Conservation (phyloP, 768 basidiomycete species). For the Tricholoma hemisulphureum region DNA sequence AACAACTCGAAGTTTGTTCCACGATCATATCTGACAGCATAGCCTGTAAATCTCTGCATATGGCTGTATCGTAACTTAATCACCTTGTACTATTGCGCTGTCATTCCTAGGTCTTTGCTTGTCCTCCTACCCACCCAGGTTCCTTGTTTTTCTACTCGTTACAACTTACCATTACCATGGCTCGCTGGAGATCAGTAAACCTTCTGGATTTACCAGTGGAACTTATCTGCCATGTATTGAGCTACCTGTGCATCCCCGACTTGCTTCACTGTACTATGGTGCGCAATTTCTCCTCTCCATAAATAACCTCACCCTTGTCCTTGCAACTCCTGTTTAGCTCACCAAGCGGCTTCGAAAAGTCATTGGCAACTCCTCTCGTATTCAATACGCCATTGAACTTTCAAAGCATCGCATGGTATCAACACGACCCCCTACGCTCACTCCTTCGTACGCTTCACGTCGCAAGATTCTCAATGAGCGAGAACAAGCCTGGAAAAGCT, state of each 20-base stretch:
- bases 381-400: conserved; percentile 52
- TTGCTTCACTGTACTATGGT: conserved; percentile 35
- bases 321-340: conserved; percentile 34
- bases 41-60: background rate
- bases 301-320: conserved; percentile 3
- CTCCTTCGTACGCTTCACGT: conserved; percentile 38
- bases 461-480: conserved; percentile 40
- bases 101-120: background rate
- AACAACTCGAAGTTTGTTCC: background rate
- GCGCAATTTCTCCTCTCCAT: conserved; percentile 1
- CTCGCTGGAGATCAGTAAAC: conserved; percentile 8
- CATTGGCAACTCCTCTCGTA: conserved; percentile 41
- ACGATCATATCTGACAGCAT: background rate
- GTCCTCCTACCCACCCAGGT: background rate
- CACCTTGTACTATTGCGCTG: background rate
- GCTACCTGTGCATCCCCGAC: conserved; percentile 33
- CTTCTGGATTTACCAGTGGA: conserved; percentile 37
- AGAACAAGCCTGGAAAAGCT: conserved; percentile 48
- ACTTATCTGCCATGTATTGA: conserved; percentile 36
- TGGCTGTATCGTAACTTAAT: background rate
- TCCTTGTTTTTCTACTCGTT: conserved; percentile 2
- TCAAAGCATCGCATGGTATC: conserved; percentile 44
- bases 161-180: background rate
- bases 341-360: conserved; percentile 37
- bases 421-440: conserved; percentile 27